Evolutionary conservation across 2,329 filamentous ascomycete genomes (phyloP).

Genomic region (Fusarium multiceps): DNA sequence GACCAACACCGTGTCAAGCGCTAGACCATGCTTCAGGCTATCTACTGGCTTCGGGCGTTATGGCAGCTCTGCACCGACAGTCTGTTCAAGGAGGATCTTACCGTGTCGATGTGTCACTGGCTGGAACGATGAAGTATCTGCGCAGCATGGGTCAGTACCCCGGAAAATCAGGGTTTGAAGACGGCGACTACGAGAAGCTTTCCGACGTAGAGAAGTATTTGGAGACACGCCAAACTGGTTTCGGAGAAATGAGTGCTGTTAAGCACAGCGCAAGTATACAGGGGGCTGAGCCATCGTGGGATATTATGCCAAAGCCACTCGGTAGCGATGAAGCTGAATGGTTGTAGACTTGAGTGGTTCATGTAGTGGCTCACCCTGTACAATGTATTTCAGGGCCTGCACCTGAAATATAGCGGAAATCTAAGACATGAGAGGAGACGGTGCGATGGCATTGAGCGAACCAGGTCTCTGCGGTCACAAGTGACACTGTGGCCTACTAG

Average conservation of each 20-base stretch:
- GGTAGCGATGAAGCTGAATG: not conserved
- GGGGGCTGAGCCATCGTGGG: not conserved
- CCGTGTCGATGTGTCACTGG: not conserved
- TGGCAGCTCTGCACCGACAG: not conserved
- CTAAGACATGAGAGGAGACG: not conserved
- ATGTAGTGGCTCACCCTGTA: too few relatives aligned
- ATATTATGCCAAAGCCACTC: not conserved
- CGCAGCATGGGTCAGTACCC: not conserved
- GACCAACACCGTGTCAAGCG: not conserved
- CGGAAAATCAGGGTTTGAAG: not conserved
- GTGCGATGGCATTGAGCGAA: not conserved
- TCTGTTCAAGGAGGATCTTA: not conserved
- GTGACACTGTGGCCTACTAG: not conserved
- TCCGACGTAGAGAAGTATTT: not conserved
- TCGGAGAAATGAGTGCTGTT: not conserved
- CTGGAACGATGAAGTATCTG: slow-evolving; percentile 1
- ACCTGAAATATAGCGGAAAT: too few relatives aligned
- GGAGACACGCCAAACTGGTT: not conserved
- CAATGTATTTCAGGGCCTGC: too few relatives aligned
- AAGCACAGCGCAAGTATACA: not conserved
- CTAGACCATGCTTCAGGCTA: not conserved
- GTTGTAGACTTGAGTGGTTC: too few relatives aligned
- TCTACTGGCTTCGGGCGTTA: not conserved
- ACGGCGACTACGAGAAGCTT: not conserved
- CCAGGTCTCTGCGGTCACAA: not conserved